Evolutionary conservation across 2,329 filamentous ascomycete genomes (phyloP).

Genomic region (Immersiporthe knoxdaviesiana): DNA sequence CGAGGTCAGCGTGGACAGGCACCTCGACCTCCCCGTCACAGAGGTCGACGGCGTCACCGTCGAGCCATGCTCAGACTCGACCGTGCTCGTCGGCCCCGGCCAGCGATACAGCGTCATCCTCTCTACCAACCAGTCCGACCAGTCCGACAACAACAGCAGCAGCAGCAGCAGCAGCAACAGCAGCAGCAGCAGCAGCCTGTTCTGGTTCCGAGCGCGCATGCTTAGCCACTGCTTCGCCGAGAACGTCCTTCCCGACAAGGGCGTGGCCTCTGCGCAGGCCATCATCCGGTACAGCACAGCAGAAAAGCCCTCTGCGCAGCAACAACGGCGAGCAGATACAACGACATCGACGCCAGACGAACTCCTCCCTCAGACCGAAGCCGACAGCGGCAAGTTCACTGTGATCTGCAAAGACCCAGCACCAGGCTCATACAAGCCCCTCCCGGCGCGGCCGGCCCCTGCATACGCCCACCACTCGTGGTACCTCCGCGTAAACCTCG

Average conservation of each 20-base stretch:
- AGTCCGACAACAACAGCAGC: slow-evolving; percentile 39
- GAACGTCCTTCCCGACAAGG: slow-evolving; percentile 47
- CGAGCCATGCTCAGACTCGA: slow-evolving; percentile 59
- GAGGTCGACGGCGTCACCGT: slow-evolving; percentile 73
- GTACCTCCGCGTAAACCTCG: slow-evolving; percentile 60
- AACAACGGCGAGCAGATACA: too few relatives aligned
- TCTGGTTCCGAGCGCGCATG: slow-evolving; percentile 68
- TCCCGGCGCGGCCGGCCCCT: slow-evolving; percentile 47
- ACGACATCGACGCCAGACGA: slow-evolving; percentile 22
- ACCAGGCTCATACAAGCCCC: slow-evolving; percentile 49
- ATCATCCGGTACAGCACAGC: slow-evolving; percentile 49
- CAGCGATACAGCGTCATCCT: slow-evolving; percentile 73
- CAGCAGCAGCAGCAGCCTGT: slow-evolving; percentile 51
- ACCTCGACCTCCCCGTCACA: slow-evolving; percentile 56
- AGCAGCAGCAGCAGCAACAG: too few relatives aligned
- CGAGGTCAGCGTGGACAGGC: slow-evolving; percentile 71
- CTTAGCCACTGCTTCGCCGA: slow-evolving; percentile 62
- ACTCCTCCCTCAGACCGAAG: slow-evolving; percentile 43
- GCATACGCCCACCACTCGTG: slow-evolving; percentile 53
- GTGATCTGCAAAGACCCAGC: slow-evolving; percentile 56
- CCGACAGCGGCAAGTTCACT: slow-evolving; percentile 39
- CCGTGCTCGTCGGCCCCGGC: slow-evolving; percentile 69
- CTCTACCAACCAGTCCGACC: slow-evolving; percentile 57
- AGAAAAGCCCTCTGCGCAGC: not conserved
- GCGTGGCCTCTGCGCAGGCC: slow-evolving; percentile 51